Evolutionary conservation across 768 basidiomycete genomes (phyloP).

Genomic region (Trametes coccinea): DNA sequence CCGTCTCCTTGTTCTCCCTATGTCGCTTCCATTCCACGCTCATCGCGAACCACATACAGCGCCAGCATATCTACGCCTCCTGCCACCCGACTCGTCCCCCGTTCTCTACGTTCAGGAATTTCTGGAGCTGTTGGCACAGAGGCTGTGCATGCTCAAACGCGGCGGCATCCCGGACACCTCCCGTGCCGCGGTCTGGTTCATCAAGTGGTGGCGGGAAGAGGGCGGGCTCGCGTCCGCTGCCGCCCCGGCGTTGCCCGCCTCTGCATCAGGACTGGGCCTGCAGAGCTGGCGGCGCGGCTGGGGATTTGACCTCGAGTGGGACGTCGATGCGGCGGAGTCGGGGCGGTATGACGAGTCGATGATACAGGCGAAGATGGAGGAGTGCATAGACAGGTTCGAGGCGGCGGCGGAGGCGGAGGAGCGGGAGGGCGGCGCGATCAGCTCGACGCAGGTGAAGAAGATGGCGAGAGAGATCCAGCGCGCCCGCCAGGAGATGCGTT

Average conservation of each 20-base stretch:
- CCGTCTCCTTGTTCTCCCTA: background rate
- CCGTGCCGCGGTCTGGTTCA: constrained; percentile 78
- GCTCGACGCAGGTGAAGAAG: constrained; percentile 74
- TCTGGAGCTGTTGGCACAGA: constrained; percentile 63
- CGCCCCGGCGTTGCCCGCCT: constrained; percentile 22
- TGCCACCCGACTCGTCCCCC: constrained; percentile 55
- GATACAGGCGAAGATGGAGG: constrained; percentile 70
- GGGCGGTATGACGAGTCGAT: constrained; percentile 30
- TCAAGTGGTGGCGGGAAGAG: constrained; percentile 85
- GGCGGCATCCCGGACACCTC: constrained; percentile 72
- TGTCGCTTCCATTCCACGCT: constrained; percentile 9
- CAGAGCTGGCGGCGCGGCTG: constrained; percentile 55
- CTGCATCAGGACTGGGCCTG: background rate
- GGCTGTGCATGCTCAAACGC: constrained; percentile 81
- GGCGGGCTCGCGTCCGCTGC: constrained; percentile 53
- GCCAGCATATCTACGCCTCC: constrained; percentile 67
- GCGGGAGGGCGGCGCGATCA: constrained; percentile 55
- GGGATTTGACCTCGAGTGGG: constrained; percentile 77
- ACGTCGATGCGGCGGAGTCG: constrained; percentile 17
- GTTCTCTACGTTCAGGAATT: constrained; percentile 65
- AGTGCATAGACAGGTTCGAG: constrained; percentile 60
- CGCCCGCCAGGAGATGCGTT: constrained; percentile 39
- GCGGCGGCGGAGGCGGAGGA: constrained; percentile 48
- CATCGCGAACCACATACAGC: constrained; percentile 39
- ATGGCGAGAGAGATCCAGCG: constrained; percentile 42